phyloP scores from a whole-genome alignment of 2,329 filamentous ascomycete species.

The Aureobasidium sp. region DNA sequence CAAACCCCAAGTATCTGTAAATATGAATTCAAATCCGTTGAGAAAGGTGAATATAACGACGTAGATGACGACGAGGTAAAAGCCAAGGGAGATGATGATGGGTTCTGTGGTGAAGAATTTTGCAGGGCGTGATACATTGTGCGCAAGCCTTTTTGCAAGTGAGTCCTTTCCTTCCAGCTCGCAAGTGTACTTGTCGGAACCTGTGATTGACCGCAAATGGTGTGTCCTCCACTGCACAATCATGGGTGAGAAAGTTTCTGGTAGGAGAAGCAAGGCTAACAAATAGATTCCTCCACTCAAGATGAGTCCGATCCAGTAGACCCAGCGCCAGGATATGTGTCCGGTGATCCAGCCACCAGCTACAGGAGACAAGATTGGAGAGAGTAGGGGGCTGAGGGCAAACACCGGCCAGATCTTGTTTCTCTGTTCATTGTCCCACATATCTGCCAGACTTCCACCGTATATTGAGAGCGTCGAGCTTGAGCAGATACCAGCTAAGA shows the following conservation, averaged over 20 bases:
- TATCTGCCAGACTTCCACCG: conserved; percentile 31
- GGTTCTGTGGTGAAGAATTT: conserved; percentile 38
- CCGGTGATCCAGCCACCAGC: conserved; percentile 25
- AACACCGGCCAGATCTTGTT: conserved; percentile 29
- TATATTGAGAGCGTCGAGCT: conserved; percentile 29
- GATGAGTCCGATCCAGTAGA: conserved; percentile 44
- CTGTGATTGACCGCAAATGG: conserved; percentile 34
- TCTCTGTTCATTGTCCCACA: conserved; percentile 29
- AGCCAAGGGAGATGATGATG: conserved; percentile 51
- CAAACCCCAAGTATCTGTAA: conserved; percentile 48
- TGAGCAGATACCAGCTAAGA: conserved; percentile 31
- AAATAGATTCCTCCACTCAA: conserved; percentile 33
- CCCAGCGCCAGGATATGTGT: conserved; percentile 38
- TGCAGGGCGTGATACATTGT: conserved; percentile 26
- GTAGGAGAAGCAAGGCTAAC: conserved; percentile 47
- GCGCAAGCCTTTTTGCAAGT: conserved; percentile 23
- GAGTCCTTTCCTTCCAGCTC: conserved; percentile 27
- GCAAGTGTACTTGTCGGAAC: conserved; percentile 27
- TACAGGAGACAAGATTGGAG: conserved; percentile 27
- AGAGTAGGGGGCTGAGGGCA: conserved; percentile 24
- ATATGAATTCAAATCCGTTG: conserved; percentile 58
- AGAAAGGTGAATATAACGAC: conserved; percentile 62
- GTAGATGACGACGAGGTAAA: conserved; percentile 61
- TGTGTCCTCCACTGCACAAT: conserved; percentile 41
- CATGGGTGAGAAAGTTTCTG: conserved; percentile 56